Conservation (phyloP, 495 filamentous ascomycete genomes). For the Aspergillus sparsus region DNA sequence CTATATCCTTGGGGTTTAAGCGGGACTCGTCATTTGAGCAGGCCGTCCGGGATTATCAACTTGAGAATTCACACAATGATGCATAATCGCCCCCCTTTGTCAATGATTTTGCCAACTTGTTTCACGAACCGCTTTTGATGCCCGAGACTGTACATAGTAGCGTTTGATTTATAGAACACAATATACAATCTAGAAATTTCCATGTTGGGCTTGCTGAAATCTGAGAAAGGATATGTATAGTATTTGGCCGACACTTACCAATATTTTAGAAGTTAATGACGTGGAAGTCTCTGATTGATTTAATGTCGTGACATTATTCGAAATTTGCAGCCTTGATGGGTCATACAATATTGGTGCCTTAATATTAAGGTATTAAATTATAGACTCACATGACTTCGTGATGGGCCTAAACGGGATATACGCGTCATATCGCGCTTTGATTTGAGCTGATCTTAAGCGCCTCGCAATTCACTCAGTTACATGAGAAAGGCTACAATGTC, state of each 20-base stretch:
- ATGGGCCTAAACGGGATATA: background rate
- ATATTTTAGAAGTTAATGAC: background rate
- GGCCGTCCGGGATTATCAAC: conserved; percentile 55
- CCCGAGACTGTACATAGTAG: conserved; percentile 11
- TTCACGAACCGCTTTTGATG: background rate
- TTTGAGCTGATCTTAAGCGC: too few species aligned
- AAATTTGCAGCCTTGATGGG: background rate
- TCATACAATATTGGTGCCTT: background rate
- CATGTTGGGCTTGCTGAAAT: too few species aligned
- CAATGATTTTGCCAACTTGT: background rate
- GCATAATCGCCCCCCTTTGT: background rate
- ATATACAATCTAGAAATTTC: too few species aligned
- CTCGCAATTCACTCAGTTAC: too few species aligned
- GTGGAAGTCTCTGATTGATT: background rate
- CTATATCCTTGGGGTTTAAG: conserved; percentile 58
- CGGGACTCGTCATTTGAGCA: conserved; percentile 58
- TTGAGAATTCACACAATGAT: conserved; percentile 29
- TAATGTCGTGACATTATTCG: background rate
- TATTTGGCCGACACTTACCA: too few species aligned
- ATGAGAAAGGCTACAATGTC: too few species aligned
- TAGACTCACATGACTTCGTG: conserved; percentile 12
- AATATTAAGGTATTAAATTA: background rate
- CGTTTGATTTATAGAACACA: background rate
- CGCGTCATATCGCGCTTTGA: conserved; percentile 32
- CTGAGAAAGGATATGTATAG: too few species aligned